Evolutionary conservation across 768 basidiomycete genomes (phyloP).

Genomic region (Serendipita sp.): DNA sequence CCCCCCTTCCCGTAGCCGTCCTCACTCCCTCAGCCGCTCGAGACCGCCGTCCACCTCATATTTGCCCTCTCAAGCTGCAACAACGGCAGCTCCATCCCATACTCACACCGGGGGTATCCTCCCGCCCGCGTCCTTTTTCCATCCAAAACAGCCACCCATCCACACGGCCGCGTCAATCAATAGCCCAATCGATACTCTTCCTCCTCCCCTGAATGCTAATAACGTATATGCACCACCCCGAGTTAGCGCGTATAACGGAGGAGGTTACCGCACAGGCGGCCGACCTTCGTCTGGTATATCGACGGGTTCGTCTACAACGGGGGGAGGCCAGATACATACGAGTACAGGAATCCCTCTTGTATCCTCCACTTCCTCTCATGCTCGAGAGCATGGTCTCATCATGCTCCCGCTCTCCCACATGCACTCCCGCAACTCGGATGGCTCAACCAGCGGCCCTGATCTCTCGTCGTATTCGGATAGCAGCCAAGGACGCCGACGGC

Average conservation of each 20-base stretch:
- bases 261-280: conserved; percentile 1
- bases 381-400: conserved; percentile 19
- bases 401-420: conserved; percentile 11
- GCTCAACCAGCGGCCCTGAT: conserved; percentile 15
- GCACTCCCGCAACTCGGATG: conserved; percentile 8
- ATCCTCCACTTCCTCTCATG: conserved; percentile 26
- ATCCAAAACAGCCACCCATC: conserved; percentile 40
- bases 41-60: neutral
- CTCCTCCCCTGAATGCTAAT: conserved; percentile 1
- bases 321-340: conserved; percentile 10
- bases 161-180: conserved; percentile 21
- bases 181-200: conserved; percentile 26
- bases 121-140: conserved; percentile 66
- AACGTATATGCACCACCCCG: neutral
- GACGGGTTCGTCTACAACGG: neutral
- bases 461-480: conserved; percentile 18
- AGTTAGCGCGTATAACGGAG: neutral
- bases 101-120: conserved; percentile 14
- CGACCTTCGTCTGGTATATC: conserved; percentile 3
- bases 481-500: conserved; percentile 22
- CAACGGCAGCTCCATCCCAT: neutral
- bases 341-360: conserved; percentile 22
- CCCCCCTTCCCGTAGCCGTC: neutral
- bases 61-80: neutral
- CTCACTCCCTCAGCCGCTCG: neutral